Evolutionary conservation across 257 asterid genomes (phyloP).

Genomic region (Fraxinus cuspidata): DNA sequence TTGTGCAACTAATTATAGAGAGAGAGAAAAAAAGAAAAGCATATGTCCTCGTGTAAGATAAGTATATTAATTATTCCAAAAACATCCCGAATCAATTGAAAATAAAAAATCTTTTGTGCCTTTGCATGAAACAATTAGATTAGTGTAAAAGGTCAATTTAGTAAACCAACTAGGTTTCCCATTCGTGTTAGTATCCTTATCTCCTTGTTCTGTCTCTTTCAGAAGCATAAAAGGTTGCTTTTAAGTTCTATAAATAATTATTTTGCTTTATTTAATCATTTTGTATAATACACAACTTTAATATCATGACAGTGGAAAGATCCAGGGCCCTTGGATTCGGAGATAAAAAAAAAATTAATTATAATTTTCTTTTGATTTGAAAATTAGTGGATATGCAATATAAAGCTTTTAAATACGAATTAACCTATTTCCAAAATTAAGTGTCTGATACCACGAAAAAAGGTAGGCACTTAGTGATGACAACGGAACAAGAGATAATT

Average conservation of each 20-base stretch:
- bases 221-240: constrained; percentile 32
- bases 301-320: background rate
- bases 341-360: constrained; percentile 17
- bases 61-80: constrained; percentile 22
- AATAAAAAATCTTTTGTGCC: background rate
- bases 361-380: background rate
- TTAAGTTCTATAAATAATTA: constrained; percentile 36
- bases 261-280: constrained; percentile 9
- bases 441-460: too few species aligned
- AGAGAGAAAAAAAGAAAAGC: background rate
- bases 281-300: constrained; percentile 19
- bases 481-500: too few species aligned
- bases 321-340: constrained; percentile 10
- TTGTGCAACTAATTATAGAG: constrained; percentile 31
- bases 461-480: too few species aligned
- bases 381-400: too few species aligned
- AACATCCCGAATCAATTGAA: constrained; percentile 18
- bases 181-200: constrained; percentile 40
- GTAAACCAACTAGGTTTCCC: constrained; percentile 33
- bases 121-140: background rate
- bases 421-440: too few species aligned
- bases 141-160: constrained; percentile 27
- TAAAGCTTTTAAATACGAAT: too few species aligned
- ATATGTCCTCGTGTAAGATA: constrained; percentile 13
- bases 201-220: constrained; percentile 32